phyloP scores from a whole-genome alignment of 106 monocot species.

The Posidonia australis region DNA sequence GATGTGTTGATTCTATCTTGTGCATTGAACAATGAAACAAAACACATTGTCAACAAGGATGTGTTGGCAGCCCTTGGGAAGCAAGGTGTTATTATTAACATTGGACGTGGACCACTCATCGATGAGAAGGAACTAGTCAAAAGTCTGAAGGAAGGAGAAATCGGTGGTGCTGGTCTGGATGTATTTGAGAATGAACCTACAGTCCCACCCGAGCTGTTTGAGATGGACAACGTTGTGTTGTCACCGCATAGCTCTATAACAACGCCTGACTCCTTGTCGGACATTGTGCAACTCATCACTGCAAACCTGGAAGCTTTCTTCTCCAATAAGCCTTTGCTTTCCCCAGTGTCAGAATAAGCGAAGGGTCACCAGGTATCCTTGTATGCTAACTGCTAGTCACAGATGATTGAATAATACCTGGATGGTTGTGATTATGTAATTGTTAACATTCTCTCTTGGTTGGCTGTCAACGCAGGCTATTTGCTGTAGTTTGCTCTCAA shows the following conservation, averaged over 20 bases:
- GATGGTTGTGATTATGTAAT: no score
- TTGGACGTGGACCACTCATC: slow-evolving; percentile 9
- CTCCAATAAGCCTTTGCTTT: slow-evolving; percentile 33
- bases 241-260: slow-evolving; percentile 31
- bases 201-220: slow-evolving; percentile 33
- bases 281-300: slow-evolving; percentile 10
- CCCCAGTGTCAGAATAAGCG: slow-evolving; percentile 15
- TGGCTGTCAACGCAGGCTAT: no score
- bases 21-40: slow-evolving; percentile 41
- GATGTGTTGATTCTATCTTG: slow-evolving; percentile 47
- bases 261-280: slow-evolving; percentile 24
- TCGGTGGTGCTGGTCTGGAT: slow-evolving; percentile 68
- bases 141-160: slow-evolving; percentile 18
- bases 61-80: slow-evolving; percentile 47
- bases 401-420: no score
- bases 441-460: no score
- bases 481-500: no score
- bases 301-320: slow-evolving; percentile 71
- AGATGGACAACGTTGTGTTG: slow-evolving; percentile 60
- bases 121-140: slow-evolving; percentile 11
- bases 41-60: slow-evolving; percentile 53
- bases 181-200: slow-evolving; percentile 59
- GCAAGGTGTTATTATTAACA: slow-evolving; percentile 34
- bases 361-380: background rate
- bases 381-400: no score